Evolutionary conservation across 768 basidiomycete species (phyloP), one percentile per base, ranked within the genome.

Genomic region (Lactarius deliciosus): DNA sequence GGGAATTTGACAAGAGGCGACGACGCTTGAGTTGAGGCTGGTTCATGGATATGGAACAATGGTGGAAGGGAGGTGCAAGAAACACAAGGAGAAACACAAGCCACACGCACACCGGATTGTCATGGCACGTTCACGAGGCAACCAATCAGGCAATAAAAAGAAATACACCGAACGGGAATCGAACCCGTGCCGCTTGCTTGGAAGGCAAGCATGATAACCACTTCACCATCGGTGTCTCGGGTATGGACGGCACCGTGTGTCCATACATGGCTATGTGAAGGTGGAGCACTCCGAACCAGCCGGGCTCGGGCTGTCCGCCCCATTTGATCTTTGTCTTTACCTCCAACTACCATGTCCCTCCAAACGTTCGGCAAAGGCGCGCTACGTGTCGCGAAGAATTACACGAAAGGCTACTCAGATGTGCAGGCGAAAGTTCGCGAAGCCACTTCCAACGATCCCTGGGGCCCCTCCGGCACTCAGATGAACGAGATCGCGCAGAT

Each of bases 401-500:
- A 96, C 76, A 97, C 95, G 63, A 94, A 93, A 72, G 91, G 92
- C 45, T 99, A 98, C 78, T 96, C 95, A 53, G 96, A 98, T 68
- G 89, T 89, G 0, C 94, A 98, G 79, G 87, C 92, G 53, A 98
- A 98, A 77, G 93, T 98, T 68, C 86, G 96, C 68, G 95, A 96
- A 81, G 93, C 95, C 45, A 98, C 95, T 20, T 94, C 92, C 28
- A 98, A 98, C 79, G 96, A 98, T 76, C 93, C 96, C 11, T 97
- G 95, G 94, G 96, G 96, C 0, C 96, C 96, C 5, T 92, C 91
- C 9, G 96, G 96, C 6, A 93, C 94, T 1, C 96, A 96, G 82
- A 98, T 99, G 97, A 97, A 97, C 80, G 96, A 98, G 80, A 86
- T 99, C 71, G 96, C 96, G 0, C 94, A 97, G 76, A 76, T 98